Conservation (phyloP, 495 filamentous ascomycete genomes). For the Letharia lupina region DNA sequence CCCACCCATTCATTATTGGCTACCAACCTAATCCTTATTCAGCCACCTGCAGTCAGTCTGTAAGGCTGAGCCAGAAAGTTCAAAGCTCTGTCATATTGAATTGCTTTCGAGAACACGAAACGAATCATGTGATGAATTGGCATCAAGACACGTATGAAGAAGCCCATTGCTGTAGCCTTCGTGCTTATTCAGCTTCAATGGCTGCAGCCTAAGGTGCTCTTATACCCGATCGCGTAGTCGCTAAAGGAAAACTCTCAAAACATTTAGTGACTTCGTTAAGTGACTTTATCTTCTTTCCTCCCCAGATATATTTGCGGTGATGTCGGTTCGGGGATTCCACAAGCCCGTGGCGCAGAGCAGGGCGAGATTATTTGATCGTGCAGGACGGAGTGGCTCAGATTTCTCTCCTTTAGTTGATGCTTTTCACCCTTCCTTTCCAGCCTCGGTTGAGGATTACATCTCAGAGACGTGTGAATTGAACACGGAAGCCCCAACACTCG, state of each 20-base stretch:
- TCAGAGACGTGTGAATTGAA: neutral
- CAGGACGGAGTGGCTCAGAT: neutral
- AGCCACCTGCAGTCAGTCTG: neutral
- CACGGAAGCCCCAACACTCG: neutral
- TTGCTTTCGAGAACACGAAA: too few species aligned
- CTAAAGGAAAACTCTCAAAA: neutral
- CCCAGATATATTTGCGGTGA: neutral
- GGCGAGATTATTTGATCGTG: neutral
- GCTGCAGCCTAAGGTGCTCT: neutral
- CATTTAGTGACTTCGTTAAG: neutral
- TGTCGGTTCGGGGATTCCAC: neutral
- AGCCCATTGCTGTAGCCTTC: neutral
- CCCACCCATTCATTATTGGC: neutral
- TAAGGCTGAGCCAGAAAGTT: neutral
- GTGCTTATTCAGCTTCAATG: neutral
- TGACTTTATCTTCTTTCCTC: neutral
- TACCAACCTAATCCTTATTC: neutral
- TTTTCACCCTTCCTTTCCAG: neutral
- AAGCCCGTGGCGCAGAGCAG: neutral
- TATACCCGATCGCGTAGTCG: neutral
- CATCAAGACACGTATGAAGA: neutral
- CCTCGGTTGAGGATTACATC: neutral
- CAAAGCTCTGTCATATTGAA: too few species aligned
- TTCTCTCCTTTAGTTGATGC: neutral
- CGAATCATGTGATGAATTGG: neutral